These are phyloP conservation scores for Picea glauca DNA, from an alignment of 75 land plant species.

Conservation along the genomic window DNA sequence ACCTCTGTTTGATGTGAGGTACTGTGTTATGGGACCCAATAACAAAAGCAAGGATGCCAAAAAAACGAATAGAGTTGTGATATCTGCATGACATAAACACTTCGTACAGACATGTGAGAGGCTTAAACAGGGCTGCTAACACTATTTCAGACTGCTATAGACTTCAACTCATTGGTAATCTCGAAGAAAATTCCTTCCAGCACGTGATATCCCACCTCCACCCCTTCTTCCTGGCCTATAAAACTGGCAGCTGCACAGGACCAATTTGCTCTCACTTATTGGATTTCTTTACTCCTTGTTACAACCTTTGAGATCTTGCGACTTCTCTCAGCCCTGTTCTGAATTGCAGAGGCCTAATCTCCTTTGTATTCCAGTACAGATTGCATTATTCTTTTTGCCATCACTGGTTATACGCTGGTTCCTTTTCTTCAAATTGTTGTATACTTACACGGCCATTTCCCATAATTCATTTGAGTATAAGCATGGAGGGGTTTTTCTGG, in stretches of 20 bases:
- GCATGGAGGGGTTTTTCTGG: conserved; percentile 2
- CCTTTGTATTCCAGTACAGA: background rate
- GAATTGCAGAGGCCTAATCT: background rate
- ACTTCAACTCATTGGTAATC: too few relatives aligned
- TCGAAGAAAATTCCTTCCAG: too few relatives aligned
- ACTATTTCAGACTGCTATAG: too few relatives aligned
- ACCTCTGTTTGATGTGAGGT: too few relatives aligned
- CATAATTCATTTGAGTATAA: background rate
- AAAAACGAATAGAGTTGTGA: background rate
- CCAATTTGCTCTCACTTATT: background rate
- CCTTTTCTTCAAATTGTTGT: background rate
- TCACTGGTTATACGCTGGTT: background rate
- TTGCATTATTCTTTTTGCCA: background rate
- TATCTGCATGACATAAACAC: too few relatives aligned
- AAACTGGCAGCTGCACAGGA: too few relatives aligned
- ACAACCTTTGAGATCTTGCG: background rate
- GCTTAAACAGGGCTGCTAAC: too few relatives aligned
- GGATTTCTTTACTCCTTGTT: background rate
- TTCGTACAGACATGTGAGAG: too few relatives aligned
- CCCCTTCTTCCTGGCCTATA: too few relatives aligned
- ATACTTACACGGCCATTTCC: background rate
- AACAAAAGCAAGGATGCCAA: too few relatives aligned
- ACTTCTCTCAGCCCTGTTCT: background rate
- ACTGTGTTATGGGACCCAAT: background rate
- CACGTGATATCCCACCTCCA: too few relatives aligned